Conservation (phyloP, 805 yeast species). For the Nakazawaea molendinolei region DNA sequence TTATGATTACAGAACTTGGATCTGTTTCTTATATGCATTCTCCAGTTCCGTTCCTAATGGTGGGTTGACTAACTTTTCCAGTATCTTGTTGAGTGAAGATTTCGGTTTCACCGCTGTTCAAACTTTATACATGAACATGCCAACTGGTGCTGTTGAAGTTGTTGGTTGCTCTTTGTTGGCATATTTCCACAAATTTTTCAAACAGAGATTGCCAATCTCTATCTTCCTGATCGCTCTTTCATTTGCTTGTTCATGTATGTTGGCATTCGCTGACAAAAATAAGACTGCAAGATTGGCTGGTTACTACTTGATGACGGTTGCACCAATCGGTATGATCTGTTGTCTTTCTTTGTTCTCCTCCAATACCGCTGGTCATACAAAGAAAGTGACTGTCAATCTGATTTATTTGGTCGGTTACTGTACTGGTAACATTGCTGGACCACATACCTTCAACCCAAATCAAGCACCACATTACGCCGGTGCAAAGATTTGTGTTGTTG, state of each 20-base stretch:
- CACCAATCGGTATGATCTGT: conserved; percentile 23
- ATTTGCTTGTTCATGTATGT: conserved; percentile 18
- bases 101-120: conserved; percentile 27
- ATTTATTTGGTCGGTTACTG: conserved; percentile 58
- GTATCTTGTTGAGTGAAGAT: conserved; percentile 34
- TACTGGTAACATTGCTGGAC: conserved; percentile 65
- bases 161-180: conserved; percentile 22
- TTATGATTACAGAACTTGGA: conserved; percentile 44
- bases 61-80: conserved; percentile 44
- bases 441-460: conserved; percentile 54
- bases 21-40: conserved; percentile 37
- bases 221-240: conserved; percentile 15
- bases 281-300: conserved; percentile 29
- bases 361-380: conserved; percentile 69
- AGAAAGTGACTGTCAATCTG: conserved; percentile 55
- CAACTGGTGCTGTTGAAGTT: conserved; percentile 31
- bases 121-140: conserved; percentile 29
- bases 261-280: conserved; percentile 18
- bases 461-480: conserved; percentile 56
- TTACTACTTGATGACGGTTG: conserved; percentile 21
- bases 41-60: conserved; percentile 50
- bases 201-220: conserved; percentile 20
- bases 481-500: conserved; percentile 41
- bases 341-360: conserved; percentile 20
- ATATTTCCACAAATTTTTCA: conserved; percentile 9